A percentile compares a stretch with the other conserved stretches of the same genome.
Conservation (phyloP, 225 moss, liverwort and hornwort species). For the Lunularia cruciata region DNA sequence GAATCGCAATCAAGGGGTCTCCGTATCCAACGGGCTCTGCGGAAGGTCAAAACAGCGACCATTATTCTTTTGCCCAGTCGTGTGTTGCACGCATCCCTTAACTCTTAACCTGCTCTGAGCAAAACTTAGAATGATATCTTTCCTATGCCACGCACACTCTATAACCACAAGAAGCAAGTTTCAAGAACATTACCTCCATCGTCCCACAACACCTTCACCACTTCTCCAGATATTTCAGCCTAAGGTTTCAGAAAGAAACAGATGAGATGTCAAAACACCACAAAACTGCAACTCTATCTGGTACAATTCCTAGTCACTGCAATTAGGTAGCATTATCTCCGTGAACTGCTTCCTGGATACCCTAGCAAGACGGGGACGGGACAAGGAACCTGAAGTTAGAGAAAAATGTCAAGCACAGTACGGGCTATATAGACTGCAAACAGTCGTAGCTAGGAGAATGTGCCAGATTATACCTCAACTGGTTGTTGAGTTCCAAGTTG, state of each 20-base stretch:
- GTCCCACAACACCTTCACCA: constrained; percentile 55
- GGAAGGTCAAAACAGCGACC: background rate
- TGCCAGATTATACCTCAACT: constrained; percentile 59
- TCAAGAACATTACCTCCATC: constrained; percentile 46
- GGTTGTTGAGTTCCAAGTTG: constrained; percentile 92
- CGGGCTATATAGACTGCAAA: background rate
- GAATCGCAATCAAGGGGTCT: constrained; percentile 78
- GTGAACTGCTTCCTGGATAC: no score
- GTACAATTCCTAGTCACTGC: no score
- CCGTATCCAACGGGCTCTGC: constrained; percentile 86
- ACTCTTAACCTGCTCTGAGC: no score
- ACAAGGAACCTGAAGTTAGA: background rate
- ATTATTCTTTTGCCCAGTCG: background rate
- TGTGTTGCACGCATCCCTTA: no score
- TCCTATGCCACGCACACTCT: no score
- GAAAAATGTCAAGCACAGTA: background rate
- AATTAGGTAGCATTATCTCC: no score
- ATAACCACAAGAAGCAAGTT: background rate
- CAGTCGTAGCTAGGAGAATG: background rate
- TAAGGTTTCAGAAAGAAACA: constrained; percentile 20
- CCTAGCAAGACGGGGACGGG: background rate
- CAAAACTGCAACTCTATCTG: no score
- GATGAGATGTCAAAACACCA: background rate
- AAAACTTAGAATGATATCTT: no score
- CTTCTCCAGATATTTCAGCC: constrained; percentile 54